phyloP scores from a whole-genome alignment of 148 eudicot genomes.

The Drosera capensis region DNA sequence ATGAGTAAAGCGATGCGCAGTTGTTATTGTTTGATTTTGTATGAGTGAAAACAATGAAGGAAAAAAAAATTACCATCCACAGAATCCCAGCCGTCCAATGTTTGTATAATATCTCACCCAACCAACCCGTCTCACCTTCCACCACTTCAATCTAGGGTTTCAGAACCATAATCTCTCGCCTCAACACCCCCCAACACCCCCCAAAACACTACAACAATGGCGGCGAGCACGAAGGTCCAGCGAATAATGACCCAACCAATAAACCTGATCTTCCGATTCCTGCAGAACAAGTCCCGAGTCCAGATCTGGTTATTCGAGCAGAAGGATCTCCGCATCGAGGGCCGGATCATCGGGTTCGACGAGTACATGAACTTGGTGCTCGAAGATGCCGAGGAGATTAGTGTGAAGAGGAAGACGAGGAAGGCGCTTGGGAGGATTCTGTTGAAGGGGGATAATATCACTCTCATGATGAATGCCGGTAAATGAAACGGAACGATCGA shows the following conservation, averaged over 20 bases:
- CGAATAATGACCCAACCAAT: constrained; percentile 41
- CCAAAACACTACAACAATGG: too few species aligned
- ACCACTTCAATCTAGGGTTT: too few species aligned
- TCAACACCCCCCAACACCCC: too few species aligned
- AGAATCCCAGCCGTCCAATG: too few species aligned
- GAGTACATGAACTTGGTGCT: constrained; percentile 94
- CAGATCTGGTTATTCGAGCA: constrained; percentile 97
- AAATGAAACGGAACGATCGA: neutral
- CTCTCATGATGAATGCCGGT: constrained; percentile 78
- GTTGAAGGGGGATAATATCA: constrained; percentile 85
- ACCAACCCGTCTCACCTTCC: too few species aligned
- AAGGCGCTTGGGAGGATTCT: constrained; percentile 79
- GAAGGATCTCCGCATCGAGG: constrained; percentile 88
- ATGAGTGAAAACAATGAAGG: too few species aligned
- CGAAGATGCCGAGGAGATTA: constrained; percentile 91
- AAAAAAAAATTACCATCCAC: too few species aligned
- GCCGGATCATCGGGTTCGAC: constrained; percentile 87
- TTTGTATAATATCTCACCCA: too few species aligned
- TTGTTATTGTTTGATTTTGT: too few species aligned
- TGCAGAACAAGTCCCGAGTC: constrained; percentile 55
- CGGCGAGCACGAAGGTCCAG: constrained; percentile 42
- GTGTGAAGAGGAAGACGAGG: constrained; percentile 69
- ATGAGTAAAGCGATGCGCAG: too few species aligned
- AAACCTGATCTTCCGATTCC: constrained; percentile 32
- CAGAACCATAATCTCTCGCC: too few species aligned